Evolutionary conservation across 345 rosid genomes (phyloP).

Genomic region (Eutrema heterophyllum): DNA sequence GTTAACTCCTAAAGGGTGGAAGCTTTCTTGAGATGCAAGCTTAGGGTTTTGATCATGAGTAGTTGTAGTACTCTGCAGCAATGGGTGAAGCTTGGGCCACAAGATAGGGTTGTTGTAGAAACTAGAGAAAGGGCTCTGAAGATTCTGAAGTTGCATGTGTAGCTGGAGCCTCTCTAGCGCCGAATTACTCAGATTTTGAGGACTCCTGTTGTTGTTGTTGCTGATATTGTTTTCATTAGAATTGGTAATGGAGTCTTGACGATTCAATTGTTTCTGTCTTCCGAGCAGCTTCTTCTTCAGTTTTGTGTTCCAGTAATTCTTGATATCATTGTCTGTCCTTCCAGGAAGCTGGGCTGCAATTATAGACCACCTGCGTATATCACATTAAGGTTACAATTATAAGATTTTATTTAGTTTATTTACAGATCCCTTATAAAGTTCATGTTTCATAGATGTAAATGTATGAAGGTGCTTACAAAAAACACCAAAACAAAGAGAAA

Average conservation of each 20-base stretch:
- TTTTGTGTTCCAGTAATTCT: constrained; percentile 97
- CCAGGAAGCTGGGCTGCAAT: constrained; percentile 99
- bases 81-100: constrained; percentile 78
- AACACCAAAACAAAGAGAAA: constrained; percentile 17
- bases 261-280: constrained; percentile 57
- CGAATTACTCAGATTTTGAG: constrained; percentile 59
- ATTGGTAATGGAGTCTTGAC: constrained; percentile 30
- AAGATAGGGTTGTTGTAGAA: constrained; percentile 57
- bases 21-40: constrained; percentile 26
- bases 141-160: constrained; percentile 84
- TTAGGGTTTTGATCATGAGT: constrained; percentile 14
- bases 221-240: constrained; percentile 23
- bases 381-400: constrained; percentile 2
- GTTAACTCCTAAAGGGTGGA: constrained; percentile 10
- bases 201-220: constrained; percentile 29
- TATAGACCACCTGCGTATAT: constrained; percentile 78
- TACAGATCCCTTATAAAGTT: not conserved
- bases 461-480: constrained; percentile 8
- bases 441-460: not conserved
- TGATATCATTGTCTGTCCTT: constrained; percentile 96
- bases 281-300: constrained; percentile 94
- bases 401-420: not conserved
- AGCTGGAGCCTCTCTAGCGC: constrained; percentile 89
- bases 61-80: constrained; percentile 17
- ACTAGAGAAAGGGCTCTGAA: constrained; percentile 53